Evolutionary conservation across 129 eudicot species (phyloP).

Genomic region (Tagetes erecta): DNA sequence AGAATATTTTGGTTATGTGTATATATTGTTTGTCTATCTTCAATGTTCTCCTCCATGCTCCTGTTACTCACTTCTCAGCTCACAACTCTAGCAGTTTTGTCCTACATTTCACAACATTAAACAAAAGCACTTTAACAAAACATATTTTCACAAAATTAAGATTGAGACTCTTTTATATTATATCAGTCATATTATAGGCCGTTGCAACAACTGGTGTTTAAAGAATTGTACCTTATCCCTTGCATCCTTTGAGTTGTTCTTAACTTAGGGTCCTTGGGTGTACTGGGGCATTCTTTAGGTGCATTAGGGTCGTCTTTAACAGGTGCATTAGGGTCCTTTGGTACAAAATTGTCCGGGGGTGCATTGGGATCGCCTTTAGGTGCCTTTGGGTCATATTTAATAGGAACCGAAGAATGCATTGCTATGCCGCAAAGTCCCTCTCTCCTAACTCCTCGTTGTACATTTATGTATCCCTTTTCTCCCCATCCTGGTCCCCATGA

Average conservation of each 20-base stretch:
- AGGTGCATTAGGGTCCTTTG: background rate
- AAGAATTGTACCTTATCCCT: background rate
- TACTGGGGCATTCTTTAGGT: background rate
- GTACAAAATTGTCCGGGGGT: background rate
- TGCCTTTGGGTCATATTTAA: constrained; percentile 23
- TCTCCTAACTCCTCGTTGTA: constrained; percentile 11
- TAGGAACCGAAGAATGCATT: background rate
- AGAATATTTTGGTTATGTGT: background rate
- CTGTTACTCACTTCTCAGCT: background rate
- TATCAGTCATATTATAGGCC: background rate
- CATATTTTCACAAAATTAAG: background rate
- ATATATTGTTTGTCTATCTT: background rate
- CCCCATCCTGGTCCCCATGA: constrained; percentile 32
- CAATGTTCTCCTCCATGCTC: background rate
- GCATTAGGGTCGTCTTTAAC: constrained; percentile 36
- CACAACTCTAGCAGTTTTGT: constrained; percentile 2
- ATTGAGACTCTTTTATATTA: background rate
- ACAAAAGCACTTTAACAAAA: background rate
- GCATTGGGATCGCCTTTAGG: background rate
- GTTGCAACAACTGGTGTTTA: no score
- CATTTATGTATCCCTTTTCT: constrained; percentile 20
- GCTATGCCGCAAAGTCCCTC: constrained; percentile 25
- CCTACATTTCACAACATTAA: constrained; percentile 1
- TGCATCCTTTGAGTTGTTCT: background rate
- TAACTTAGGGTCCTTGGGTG: constrained; percentile 1